Conservation (phyloP, 2,329 filamentous ascomycete genomes). For the Diplocarpon rosae region DNA sequence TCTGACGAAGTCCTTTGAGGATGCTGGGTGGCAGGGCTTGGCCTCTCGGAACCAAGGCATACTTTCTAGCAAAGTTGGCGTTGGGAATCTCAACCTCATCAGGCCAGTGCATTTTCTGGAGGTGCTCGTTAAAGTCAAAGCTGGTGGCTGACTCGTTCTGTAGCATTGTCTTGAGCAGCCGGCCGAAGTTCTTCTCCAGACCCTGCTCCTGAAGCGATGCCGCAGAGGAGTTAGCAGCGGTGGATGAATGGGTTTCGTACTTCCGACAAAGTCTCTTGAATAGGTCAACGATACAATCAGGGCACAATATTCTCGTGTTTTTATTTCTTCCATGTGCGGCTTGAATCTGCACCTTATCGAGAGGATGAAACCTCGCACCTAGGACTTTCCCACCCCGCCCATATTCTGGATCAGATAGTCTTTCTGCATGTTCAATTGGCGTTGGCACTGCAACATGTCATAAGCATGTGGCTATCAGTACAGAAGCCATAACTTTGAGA, state of each 20-base stretch:
- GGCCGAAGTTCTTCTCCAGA: background rate
- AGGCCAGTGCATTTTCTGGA: slow-evolving; percentile 7
- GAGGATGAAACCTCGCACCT: background rate
- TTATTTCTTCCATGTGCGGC: background rate
- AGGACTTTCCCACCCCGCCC: slow-evolving; percentile 5
- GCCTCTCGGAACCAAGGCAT: slow-evolving; percentile 29
- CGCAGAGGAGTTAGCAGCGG: background rate
- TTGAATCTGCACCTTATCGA: background rate
- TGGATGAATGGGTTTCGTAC: background rate
- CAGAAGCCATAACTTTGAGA: background rate
- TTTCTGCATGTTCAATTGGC: slow-evolving; percentile 8
- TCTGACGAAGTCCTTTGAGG: slow-evolving; percentile 12
- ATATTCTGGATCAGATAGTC: slow-evolving; percentile 8
- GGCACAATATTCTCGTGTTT: background rate
- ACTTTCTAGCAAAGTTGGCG: slow-evolving; percentile 35
- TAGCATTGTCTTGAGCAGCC: background rate
- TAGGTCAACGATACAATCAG: background rate
- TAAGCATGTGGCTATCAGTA: background rate
- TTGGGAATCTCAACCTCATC: slow-evolving; percentile 29
- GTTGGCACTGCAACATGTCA: slow-evolving; percentile 5
- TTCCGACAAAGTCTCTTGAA: background rate
- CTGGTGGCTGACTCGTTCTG: background rate
- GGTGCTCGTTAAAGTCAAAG: background rate
- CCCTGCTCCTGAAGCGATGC: background rate
- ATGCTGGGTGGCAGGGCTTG: slow-evolving; percentile 2